Conservation (phyloP, 2,329 filamentous ascomycete genomes). For the Aspergillus vadensis region DNA sequence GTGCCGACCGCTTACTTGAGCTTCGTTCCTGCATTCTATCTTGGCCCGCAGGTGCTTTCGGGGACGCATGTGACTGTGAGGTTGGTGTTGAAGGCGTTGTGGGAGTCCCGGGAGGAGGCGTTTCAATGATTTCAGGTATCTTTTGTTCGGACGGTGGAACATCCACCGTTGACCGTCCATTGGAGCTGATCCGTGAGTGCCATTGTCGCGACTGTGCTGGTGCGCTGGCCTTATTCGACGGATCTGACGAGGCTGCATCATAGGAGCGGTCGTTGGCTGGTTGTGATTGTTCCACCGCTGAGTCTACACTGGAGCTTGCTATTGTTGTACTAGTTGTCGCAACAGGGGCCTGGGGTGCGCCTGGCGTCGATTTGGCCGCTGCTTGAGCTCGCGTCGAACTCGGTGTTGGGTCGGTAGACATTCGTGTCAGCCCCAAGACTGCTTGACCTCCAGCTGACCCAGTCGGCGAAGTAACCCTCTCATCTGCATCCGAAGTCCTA, state of each 20-base stretch:
- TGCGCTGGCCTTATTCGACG: slow-evolving; percentile 33
- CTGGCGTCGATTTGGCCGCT: slow-evolving; percentile 41
- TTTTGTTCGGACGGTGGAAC: slow-evolving; percentile 51
- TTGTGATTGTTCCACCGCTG: slow-evolving; percentile 32
- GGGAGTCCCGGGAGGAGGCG: slow-evolving; percentile 55
- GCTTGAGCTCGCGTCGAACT: slow-evolving; percentile 46
- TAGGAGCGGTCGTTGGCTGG: slow-evolving; percentile 18
- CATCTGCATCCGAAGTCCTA: slow-evolving; percentile 64
- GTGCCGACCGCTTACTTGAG: slow-evolving; percentile 37
- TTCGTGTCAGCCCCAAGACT: slow-evolving; percentile 37
- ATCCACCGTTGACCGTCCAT: slow-evolving; percentile 58
- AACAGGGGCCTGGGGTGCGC: slow-evolving; percentile 23
- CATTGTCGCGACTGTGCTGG: slow-evolving; percentile 51
- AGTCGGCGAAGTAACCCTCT: slow-evolving; percentile 43
- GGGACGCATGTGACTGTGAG: slow-evolving; percentile 45
- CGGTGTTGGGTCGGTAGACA: slow-evolving; percentile 41
- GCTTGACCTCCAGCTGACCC: slow-evolving; percentile 38
- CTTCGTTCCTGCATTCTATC: slow-evolving; percentile 30
- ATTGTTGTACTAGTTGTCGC: slow-evolving; percentile 24
- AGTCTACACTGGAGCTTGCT: slow-evolving; percentile 30
- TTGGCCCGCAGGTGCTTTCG: slow-evolving; percentile 37
- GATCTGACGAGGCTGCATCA: slow-evolving; percentile 31
- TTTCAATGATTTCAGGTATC: slow-evolving; percentile 64
- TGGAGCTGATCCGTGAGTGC: slow-evolving; percentile 59
- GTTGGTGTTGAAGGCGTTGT: slow-evolving; percentile 27